Evolutionary conservation across 306 rosid genomes (phyloP).

Genomic region (Prunus dulcis): DNA sequence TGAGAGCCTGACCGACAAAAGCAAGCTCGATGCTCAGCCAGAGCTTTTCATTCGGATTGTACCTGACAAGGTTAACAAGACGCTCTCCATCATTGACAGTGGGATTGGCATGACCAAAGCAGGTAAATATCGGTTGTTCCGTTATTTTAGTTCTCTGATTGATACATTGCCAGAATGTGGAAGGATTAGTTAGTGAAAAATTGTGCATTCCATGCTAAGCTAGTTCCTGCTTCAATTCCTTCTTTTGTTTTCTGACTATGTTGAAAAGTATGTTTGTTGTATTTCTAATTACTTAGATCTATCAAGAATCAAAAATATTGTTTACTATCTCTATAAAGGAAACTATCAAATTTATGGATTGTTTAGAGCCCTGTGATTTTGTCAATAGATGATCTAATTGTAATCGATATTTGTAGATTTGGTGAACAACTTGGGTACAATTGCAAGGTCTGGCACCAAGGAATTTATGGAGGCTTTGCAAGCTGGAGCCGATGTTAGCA

Average conservation of each 20-base stretch:
- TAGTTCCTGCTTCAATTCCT: neutral
- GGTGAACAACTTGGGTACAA: constrained; percentile 77
- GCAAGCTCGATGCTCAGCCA: constrained; percentile 59
- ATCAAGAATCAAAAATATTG: too few relatives aligned
- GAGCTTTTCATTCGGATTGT: constrained; percentile 68
- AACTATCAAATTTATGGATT: too few relatives aligned
- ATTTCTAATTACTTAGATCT: neutral
- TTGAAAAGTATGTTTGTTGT: neutral
- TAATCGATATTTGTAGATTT: constrained; percentile 29
- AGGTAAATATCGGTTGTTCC: constrained; percentile 15
- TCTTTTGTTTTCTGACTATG: neutral
- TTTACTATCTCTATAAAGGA: too few relatives aligned
- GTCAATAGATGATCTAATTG: too few relatives aligned
- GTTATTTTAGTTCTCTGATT: neutral
- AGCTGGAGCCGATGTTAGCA: constrained; percentile 69
- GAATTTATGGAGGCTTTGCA: constrained; percentile 81
- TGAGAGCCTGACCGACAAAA: constrained; percentile 58
- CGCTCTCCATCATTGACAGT: constrained; percentile 62
- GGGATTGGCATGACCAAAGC: constrained; percentile 80
- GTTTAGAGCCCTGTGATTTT: too few relatives aligned
- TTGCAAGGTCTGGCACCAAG: constrained; percentile 70
- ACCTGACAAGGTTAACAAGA: constrained; percentile 57
- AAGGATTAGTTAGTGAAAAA: neutral
- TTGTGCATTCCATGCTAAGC: neutral
- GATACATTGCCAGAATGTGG: neutral